Conservation (phyloP, 2,329 filamentous ascomycete genomes). For the Xenosphaeropsis pyriputrescens region DNA sequence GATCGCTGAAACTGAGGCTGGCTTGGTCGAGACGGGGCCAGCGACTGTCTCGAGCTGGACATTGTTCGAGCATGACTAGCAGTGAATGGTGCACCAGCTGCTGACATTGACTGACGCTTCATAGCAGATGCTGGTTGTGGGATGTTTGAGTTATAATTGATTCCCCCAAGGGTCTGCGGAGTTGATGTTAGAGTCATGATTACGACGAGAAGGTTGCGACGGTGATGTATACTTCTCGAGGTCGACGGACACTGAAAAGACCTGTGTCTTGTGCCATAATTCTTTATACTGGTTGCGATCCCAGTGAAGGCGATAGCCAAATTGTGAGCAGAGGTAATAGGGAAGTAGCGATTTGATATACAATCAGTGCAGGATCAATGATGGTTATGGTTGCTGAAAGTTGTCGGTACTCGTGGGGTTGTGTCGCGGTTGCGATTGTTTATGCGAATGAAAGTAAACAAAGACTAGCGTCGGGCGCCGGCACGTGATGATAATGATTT, state of each 20-base stretch:
- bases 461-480: too few species aligned
- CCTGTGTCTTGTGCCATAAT: conserved; percentile 69
- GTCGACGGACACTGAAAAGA: conserved; percentile 82
- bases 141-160: conserved; percentile 71
- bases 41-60: conserved; percentile 73
- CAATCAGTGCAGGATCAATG: neutral
- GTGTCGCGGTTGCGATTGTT: neutral
- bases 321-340: neutral
- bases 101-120: conserved; percentile 72
- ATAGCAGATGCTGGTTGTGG: conserved; percentile 86
- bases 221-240: conserved; percentile 55
- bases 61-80: conserved; percentile 66
- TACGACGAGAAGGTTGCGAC: neutral
- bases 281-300: neutral
- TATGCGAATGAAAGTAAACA: too few species aligned
- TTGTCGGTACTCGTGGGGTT: neutral
- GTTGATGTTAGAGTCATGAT: conserved; percentile 4
- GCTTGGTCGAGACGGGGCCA: conserved; percentile 68
- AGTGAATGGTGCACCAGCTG: conserved; percentile 49
- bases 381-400: too few species aligned
- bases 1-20: conserved; percentile 80
- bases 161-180: conserved; percentile 65
- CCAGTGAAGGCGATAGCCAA: neutral
- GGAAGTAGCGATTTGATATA: neutral
- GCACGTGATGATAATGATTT: too few species aligned